phyloP scores from a whole-genome alignment of 176 grass and related monocot species.

The Lolium perenne region DNA sequence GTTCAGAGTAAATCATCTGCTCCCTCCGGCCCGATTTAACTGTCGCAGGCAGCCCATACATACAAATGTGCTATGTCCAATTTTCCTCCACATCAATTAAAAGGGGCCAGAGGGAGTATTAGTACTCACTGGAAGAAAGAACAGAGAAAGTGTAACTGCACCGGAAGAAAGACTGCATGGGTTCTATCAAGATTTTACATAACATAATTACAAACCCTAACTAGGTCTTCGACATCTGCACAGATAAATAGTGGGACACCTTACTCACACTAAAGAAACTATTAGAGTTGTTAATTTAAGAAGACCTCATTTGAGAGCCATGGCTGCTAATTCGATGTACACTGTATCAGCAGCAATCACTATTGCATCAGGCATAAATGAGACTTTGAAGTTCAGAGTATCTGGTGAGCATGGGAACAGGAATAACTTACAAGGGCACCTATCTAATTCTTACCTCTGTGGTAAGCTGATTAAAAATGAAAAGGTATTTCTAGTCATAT shows the following conservation, averaged over 20 bases:
- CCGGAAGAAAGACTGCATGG: not conserved
- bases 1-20: conserved; percentile 11
- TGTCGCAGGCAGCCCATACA: too few relatives aligned
- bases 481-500: conserved; percentile 12
- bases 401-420: conserved; percentile 14
- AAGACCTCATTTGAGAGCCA: conserved; percentile 6
- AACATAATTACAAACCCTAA: not conserved
- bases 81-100: too few relatives aligned
- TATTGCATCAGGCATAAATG: conserved; percentile 21
- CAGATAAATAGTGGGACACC: conserved; percentile 11
- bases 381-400: conserved; percentile 2
- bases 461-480: conserved; percentile 12
- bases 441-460: conserved; percentile 26
- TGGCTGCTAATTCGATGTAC: conserved; percentile 9
- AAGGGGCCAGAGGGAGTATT: too few relatives aligned
- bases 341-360: not conserved
- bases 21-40: too few relatives aligned
- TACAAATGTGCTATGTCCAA: too few relatives aligned
- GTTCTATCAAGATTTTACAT: conserved; percentile 24
- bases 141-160: not conserved
- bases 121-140: conserved; percentile 29
- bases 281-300: not conserved
- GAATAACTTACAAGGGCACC: conserved; percentile 27
- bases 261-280: not conserved
- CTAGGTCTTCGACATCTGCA: not conserved